phyloP scores from a whole-genome alignment of 1,284 basidiomycete genomes.

The Amylostereum chailletii region DNA sequence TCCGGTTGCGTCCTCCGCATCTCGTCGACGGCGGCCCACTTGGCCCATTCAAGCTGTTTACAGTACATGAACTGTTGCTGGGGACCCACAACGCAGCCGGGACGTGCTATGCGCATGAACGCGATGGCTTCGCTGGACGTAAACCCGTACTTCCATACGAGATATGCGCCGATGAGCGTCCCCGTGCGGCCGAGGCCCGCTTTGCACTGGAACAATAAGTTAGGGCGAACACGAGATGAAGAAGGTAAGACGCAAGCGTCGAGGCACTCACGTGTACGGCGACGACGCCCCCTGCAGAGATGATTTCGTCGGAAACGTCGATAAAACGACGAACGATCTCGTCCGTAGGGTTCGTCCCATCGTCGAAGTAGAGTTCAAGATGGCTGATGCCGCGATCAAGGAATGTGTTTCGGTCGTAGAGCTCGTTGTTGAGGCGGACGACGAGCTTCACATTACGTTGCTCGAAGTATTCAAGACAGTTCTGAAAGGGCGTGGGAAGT shows the following conservation, averaged over 20 bases:
- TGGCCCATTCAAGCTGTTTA: conserved; percentile 90
- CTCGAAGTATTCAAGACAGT: conserved; percentile 90
- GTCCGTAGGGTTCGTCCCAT: conserved; percentile 95
- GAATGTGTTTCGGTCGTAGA: conserved; percentile 88
- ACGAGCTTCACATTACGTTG: conserved; percentile 86
- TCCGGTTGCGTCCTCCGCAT: conserved; percentile 43
- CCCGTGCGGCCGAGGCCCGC: conserved; percentile 91
- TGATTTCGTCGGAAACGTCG: conserved; percentile 70
- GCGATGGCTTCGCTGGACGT: conserved; percentile 96
- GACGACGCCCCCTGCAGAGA: conserved; percentile 73
- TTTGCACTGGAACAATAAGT: conserved; percentile 60
- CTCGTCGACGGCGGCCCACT: conserved; percentile 85
- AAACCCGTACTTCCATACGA: conserved; percentile 99
- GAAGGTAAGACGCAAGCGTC: conserved; percentile 9
- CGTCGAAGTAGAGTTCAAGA: conserved; percentile 92
- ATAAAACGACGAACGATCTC: conserved; percentile 92
- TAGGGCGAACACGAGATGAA: conserved; percentile 14
- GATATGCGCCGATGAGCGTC: conserved; percentile 93
- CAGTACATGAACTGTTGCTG: conserved; percentile 96
- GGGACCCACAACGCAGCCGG: conserved; percentile 91
- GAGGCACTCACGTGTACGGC: conserved; percentile 71
- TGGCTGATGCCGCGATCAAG: conserved; percentile 85
- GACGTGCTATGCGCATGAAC: conserved; percentile 96
- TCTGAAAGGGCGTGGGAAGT: conserved; percentile 70
- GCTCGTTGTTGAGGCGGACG: conserved; percentile 88